Evolutionary conservation across 1,139 yeast genomes (phyloP).

Genomic region (Nakaseomyces sp.): DNA sequence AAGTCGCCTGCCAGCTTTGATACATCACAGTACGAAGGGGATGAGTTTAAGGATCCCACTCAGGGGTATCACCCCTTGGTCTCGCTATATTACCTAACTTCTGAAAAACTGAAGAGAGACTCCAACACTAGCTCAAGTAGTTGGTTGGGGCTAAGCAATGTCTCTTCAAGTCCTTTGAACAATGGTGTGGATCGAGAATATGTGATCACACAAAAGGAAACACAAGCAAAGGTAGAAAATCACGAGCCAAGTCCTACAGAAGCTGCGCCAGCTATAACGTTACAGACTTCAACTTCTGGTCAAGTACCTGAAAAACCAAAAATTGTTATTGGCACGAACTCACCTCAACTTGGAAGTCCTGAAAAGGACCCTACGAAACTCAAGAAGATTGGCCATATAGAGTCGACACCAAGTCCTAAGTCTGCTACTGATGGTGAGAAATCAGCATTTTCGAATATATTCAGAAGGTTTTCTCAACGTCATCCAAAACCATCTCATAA

Average conservation of each 20-base stretch:
- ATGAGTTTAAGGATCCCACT: conserved; percentile 63
- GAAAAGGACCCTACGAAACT: neutral
- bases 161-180: neutral
- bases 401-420: conserved; percentile 4
- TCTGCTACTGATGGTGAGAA: conserved; percentile 14
- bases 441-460: conserved; percentile 22
- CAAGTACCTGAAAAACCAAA: neutral
- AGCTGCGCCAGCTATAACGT: neutral
- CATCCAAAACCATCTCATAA: conserved; percentile 12
- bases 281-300: neutral
- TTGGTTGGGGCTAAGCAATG: conserved; percentile 6
- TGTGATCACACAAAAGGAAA: neutral
- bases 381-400: neutral
- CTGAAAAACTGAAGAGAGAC: conserved; percentile 47
- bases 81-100: conserved; percentile 75
- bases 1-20: neutral
- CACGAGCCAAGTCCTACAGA: neutral
- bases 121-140: conserved; percentile 11
- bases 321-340: neutral
- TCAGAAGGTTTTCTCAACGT: conserved; percentile 25
- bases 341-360: neutral
- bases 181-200: conserved; percentile 2
- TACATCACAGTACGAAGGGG: neutral
- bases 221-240: neutral
- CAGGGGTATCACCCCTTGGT: conserved; percentile 80